Conservation (phyloP, 1,139 yeast species). For the Diutina sp. region DNA sequence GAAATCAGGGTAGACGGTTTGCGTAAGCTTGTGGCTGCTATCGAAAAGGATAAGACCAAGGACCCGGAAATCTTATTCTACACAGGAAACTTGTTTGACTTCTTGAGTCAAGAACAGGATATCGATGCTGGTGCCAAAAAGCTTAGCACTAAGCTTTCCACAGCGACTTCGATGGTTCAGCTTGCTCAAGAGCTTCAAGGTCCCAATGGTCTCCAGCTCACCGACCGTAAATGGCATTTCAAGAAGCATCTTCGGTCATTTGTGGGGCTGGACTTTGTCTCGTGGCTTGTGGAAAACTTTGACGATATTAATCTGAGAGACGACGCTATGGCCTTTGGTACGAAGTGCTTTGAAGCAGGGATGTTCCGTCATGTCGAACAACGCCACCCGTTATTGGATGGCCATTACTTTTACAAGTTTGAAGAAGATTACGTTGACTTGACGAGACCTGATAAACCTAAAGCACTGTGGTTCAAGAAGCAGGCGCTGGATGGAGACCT, state of each 20-base stretch:
- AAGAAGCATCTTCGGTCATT: constrained; percentile 68
- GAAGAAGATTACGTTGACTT: constrained; percentile 41
- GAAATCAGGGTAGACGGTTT: constrained; percentile 84
- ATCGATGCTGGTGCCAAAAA: constrained; percentile 18
- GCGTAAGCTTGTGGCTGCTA: constrained; percentile 50
- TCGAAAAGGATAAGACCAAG: constrained; percentile 49
- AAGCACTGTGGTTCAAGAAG: not conserved
- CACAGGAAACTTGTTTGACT: constrained; percentile 72
- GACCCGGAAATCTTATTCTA: constrained; percentile 73
- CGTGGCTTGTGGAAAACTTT: constrained; percentile 72
- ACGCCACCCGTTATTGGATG: constrained; percentile 78
- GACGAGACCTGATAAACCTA: constrained; percentile 6
- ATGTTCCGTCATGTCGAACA: constrained; percentile 71
- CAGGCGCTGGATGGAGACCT: not conserved
- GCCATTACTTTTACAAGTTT: constrained; percentile 80
- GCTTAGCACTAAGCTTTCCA: constrained; percentile 23
- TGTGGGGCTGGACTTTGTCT: constrained; percentile 73
- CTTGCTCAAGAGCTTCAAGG: constrained; percentile 62
- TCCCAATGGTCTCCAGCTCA: constrained; percentile 46
- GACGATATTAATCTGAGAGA: constrained; percentile 72
- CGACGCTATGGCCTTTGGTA: constrained; percentile 74
- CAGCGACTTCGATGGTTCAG: constrained; percentile 22
- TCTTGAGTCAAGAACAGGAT: constrained; percentile 37
- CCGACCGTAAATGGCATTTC: constrained; percentile 88
- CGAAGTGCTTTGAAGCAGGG: constrained; percentile 55